These are phyloP conservation scores for Hericium rajendrae DNA, from an alignment of 768 basidiomycete species.

Conservation along the genomic window DNA sequence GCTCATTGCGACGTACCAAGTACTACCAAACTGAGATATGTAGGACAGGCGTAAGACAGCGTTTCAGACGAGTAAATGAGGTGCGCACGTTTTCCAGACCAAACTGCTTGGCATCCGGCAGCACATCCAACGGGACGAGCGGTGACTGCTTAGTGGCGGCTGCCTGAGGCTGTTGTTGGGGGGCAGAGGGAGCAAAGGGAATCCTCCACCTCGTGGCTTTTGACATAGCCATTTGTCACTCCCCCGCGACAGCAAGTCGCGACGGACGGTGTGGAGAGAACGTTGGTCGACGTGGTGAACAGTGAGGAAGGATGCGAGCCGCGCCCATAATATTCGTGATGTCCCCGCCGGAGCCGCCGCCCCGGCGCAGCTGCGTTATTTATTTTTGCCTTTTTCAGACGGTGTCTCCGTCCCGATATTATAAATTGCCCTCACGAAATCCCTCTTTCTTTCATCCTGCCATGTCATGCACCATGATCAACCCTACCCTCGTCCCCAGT, in stretches of 20 bases:
- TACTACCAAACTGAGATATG: constrained; percentile 78
- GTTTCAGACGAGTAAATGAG: neutral
- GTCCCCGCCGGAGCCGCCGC: neutral
- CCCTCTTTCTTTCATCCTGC: neutral
- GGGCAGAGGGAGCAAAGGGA: constrained; percentile 7
- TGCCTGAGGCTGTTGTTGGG: constrained; percentile 2
- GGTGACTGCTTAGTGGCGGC: neutral
- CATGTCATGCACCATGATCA: neutral
- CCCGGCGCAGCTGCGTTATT: neutral
- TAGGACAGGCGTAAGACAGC: constrained; percentile 1
- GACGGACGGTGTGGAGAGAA: neutral
- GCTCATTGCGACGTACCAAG: constrained; percentile 51
- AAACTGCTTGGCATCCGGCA: constrained; percentile 79
- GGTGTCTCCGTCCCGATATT: neutral
- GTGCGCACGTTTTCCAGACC: constrained; percentile 91
- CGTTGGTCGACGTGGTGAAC: neutral
- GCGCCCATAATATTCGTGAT: neutral
- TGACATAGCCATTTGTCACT: constrained; percentile 8
- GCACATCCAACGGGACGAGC: constrained; percentile 22
- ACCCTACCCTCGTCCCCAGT: neutral
- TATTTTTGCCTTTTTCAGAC: neutral
- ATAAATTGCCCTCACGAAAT: neutral
- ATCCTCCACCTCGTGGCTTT: constrained; percentile 14
- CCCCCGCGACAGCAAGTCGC: neutral
- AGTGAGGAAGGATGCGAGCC: neutral